Conservation (phyloP, 768 basidiomycete genomes). For the Hericium erinaceus region DNA sequence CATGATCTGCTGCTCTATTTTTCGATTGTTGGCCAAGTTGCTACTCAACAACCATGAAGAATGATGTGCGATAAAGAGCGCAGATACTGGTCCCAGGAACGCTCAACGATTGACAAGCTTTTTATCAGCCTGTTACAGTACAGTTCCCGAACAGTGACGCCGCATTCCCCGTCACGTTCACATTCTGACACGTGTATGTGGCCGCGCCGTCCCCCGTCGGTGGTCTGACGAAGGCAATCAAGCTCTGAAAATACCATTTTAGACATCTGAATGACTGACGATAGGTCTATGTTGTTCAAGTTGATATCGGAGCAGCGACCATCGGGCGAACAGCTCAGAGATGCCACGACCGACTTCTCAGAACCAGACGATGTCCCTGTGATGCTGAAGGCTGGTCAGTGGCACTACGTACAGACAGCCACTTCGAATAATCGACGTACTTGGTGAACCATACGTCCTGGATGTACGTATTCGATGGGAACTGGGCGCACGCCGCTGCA, state of each 20-base stretch:
- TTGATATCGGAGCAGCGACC: conserved; percentile 40
- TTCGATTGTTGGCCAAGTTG: too few species aligned
- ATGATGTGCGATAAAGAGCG: too few species aligned
- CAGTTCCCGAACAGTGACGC: conserved; percentile 34
- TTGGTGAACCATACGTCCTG: conserved; percentile 48
- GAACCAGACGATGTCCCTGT: conserved; percentile 45
- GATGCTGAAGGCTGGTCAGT: conserved; percentile 27
- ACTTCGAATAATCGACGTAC: conserved; percentile 17
- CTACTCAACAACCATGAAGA: too few species aligned
- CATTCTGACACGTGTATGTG: conserved; percentile 43
- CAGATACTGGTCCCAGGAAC: too few species aligned
- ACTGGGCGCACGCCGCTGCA: conserved; percentile 39
- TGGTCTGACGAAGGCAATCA: conserved; percentile 16
- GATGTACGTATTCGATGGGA: conserved; percentile 46
- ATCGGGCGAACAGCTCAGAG: conserved; percentile 47
- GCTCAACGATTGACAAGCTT: too few species aligned
- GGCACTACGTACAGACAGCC: too few species aligned
- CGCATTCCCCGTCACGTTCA: conserved; percentile 35
- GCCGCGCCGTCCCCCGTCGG: conserved; percentile 32
- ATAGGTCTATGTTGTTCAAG: conserved; percentile 34
- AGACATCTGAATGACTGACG: conserved; percentile 24
- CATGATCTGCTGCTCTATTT: too few species aligned
- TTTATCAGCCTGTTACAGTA: conserved; percentile 7
- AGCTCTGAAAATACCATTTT: background rate
- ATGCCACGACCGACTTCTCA: conserved; percentile 38